phyloP scores from a whole-genome alignment of 768 basidiomycete genomes.

The Sistotremastrum niveocremeum region DNA sequence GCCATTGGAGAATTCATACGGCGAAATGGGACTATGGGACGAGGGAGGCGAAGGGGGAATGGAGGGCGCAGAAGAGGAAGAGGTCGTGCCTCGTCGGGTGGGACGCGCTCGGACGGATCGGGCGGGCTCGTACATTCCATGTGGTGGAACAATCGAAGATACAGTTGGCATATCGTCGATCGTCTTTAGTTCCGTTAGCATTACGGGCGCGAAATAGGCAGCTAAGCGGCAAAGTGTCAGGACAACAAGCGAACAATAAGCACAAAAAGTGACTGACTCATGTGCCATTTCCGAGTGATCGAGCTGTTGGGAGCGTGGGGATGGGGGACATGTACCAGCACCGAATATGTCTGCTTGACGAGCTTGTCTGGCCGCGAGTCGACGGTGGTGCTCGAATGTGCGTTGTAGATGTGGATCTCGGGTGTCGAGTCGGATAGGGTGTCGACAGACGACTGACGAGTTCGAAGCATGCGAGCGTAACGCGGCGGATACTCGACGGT shows the following conservation, averaged over 20 bases:
- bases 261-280: constrained; percentile 38
- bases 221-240: constrained; percentile 28
- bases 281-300: constrained; percentile 58
- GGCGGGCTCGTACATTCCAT: no score
- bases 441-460: constrained; percentile 20
- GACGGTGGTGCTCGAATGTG: background rate
- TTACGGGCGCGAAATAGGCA: constrained; percentile 71
- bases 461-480: constrained; percentile 61
- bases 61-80: no score
- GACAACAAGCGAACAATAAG: background rate
- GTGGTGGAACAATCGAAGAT: no score
- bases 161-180: constrained; percentile 46
- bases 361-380: constrained; percentile 15
- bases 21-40: no score
- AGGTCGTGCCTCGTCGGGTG: no score
- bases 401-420: no score
- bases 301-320: constrained; percentile 35
- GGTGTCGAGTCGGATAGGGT: no score
- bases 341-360: constrained; percentile 78
- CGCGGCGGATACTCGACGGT: constrained; percentile 45
- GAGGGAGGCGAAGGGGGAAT: no score
- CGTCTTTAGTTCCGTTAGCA: constrained; percentile 55
- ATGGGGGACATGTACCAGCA: constrained; percentile 45
- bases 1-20: no score
- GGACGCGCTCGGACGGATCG: no score